These are phyloP conservation scores for Fraxinus xanthoxyloides DNA, from an alignment of 305 asterid genomes.

Conservation along the genomic window DNA sequence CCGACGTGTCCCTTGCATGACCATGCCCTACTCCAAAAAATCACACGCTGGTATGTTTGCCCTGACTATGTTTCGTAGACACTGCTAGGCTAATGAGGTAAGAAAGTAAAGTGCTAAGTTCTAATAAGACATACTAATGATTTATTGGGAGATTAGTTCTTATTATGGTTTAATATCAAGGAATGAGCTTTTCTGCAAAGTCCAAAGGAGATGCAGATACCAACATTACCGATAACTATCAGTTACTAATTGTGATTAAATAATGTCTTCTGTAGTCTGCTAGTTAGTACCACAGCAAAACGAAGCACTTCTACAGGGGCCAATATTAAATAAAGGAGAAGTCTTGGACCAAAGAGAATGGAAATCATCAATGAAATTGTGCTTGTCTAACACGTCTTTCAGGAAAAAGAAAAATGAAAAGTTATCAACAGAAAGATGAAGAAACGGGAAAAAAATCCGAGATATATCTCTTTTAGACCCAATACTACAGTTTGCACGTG, in stretches of 20 bases:
- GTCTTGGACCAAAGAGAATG: not conserved
- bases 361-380: not conserved
- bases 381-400: not conserved
- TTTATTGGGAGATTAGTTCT: not conserved
- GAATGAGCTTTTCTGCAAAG: not conserved
- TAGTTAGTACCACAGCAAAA: not conserved
- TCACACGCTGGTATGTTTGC: not conserved
- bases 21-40: not conserved
- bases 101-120: not conserved
- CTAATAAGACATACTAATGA: not conserved
- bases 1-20: not conserved
- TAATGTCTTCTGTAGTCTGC: not conserved
- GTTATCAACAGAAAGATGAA: not conserved
- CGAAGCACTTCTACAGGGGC: not conserved
- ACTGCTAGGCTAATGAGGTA: not conserved
- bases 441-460: not conserved
- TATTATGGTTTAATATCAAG: not conserved
- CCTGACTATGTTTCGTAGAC: not conserved
- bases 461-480: not conserved
- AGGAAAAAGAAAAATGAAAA: not conserved
- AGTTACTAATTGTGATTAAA: not conserved
- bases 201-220: not conserved
- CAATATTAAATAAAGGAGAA: not conserved
- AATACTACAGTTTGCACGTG: not conserved
- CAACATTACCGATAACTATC: not conserved